Evolutionary conservation across 192 early-diverging fungal species (phyloP), one percentile per base, ranked within the genome.

Genomic region (Thoreauomyces humboldtii): DNA sequence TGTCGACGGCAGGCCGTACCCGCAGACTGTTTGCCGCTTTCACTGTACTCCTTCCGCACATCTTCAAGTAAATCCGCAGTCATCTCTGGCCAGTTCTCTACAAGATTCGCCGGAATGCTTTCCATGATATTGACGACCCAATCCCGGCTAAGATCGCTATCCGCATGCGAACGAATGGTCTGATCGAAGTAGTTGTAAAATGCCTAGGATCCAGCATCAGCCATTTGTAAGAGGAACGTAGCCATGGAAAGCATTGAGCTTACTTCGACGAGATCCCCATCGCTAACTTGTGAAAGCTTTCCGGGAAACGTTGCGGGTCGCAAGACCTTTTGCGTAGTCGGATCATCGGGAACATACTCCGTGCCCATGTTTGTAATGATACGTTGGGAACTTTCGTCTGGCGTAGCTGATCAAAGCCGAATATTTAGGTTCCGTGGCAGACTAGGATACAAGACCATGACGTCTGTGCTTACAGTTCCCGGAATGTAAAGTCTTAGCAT

Each of bases 151-250:
- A 73, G 33, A 17, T 80, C 73, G 41, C 65, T 68, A 24, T 69
- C 75, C 25, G 67, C 53, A 29, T 77, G 72, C 15, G 77, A 58
- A 51, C 76, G 59, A 35, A 85, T 85, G 35, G 59, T 78, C 38
- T 36, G 37, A 34, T 75, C 71, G 67, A 81, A 85, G 61, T 82
- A 84, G 19, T 70, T 65, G 75, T 80, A 85, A 50, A 85, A 84
- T 6, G 77, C 73, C 76, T 81, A 41, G 7, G 12, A 41, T 11
- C n/a, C n/a, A n/a, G n/a, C n/a, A 2, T 2, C 12, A 61, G 17
- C 19, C 24, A 35, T 24, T 32, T 29, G 27, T 1, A 64, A n/a
- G 61, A 58, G 19, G 15, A 41, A 9, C 21, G 17, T 11, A 22
- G 17, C 25, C 6, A 11, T 54, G 28, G 35, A 53, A 28, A 61